phyloP scores from a whole-genome alignment of 192 early-diverging fungal genomes.

The Coemansia sp. region DNA sequence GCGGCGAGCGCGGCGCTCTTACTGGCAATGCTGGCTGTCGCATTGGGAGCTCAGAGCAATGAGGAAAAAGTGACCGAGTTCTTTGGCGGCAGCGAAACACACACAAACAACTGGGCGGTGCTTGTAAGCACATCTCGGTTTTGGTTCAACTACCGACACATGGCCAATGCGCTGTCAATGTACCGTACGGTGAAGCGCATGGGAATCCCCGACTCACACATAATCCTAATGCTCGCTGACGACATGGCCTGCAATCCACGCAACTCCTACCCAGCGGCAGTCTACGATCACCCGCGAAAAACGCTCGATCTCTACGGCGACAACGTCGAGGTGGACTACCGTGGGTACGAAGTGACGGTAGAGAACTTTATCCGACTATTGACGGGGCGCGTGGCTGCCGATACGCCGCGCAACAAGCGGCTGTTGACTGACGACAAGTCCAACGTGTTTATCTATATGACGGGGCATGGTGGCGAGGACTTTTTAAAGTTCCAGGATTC shows the following conservation, averaged over 20 bases:
- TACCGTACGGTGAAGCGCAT: conserved; percentile 97
- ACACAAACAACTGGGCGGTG: conserved; percentile 99
- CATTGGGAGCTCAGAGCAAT: background rate
- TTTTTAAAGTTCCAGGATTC: conserved; percentile 99
- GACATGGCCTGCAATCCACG: conserved; percentile 98
- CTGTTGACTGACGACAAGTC: conserved; percentile 93
- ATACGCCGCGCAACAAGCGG: conserved; percentile 92
- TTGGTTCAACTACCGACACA: conserved; percentile 99
- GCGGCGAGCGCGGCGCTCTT: background rate
- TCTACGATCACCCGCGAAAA: conserved; percentile 85
- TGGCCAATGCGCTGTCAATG: conserved; percentile 97
- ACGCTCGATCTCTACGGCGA: conserved; percentile 89
- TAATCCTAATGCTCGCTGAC: conserved; percentile 99
- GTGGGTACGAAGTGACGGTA: conserved; percentile 98
- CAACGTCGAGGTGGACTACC: conserved; percentile 98
- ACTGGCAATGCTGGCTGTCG: background rate
- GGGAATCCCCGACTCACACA: conserved; percentile 98
- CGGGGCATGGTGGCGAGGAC: conserved; percentile 97
- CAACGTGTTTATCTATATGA: conserved; percentile 97
- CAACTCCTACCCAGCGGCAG: conserved; percentile 87
- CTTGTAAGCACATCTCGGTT: conserved; percentile 96
- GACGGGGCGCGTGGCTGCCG: conserved; percentile 76
- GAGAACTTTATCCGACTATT: conserved; percentile 97
- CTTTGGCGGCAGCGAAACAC: conserved; percentile 59
- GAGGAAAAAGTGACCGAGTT: conserved; percentile 54